These are phyloP conservation scores for Scopulariopsis brevicaulis DNA, from an alignment of 2,329 filamentous ascomycete genomes.

Conservation along the genomic window DNA sequence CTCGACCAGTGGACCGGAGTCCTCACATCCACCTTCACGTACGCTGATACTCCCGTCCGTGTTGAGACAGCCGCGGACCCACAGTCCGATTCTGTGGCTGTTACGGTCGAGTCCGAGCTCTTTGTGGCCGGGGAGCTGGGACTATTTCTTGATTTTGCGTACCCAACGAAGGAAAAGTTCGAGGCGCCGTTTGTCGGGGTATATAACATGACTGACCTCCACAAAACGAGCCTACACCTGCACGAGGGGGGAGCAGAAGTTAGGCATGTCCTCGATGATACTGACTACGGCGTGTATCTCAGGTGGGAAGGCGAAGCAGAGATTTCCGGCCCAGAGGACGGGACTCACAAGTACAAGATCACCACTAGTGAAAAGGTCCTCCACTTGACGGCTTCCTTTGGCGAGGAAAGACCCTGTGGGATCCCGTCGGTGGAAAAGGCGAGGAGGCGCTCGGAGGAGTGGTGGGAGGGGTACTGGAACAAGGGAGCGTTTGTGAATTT, in stretches of 20 bases:
- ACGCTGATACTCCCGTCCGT: slow-evolving; percentile 17
- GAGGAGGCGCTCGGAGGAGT: background rate
- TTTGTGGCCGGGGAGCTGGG: slow-evolving; percentile 18
- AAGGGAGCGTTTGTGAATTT: slow-evolving; percentile 29
- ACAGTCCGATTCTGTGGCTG: slow-evolving; percentile 22
- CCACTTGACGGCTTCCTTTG: slow-evolving; percentile 1
- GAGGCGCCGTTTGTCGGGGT: slow-evolving; percentile 28
- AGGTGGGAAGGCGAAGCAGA: slow-evolving; percentile 6
- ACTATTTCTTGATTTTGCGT: slow-evolving; percentile 29
- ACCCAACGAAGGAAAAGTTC: slow-evolving; percentile 29
- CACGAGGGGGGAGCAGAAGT: background rate
- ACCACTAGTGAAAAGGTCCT: background rate
- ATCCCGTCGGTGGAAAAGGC: background rate
- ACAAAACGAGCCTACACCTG: background rate
- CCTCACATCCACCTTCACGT: slow-evolving; percentile 24
- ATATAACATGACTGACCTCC: slow-evolving; percentile 14
- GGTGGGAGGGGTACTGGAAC: slow-evolving; percentile 24
- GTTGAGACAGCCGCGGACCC: slow-evolving; percentile 25
- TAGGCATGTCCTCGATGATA: slow-evolving; percentile 11
- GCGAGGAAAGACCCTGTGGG: background rate
- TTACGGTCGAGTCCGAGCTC: slow-evolving; percentile 23
- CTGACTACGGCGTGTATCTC: slow-evolving; percentile 25
- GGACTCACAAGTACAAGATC: slow-evolving; percentile 20
- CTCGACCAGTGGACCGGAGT: slow-evolving; percentile 24
- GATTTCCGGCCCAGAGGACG: background rate